A percentile compares a stretch with the other conserved stretches of the same genome.
Conservation (phyloP, 345 rosid genomes). For the Ceriops tagal region DNA sequence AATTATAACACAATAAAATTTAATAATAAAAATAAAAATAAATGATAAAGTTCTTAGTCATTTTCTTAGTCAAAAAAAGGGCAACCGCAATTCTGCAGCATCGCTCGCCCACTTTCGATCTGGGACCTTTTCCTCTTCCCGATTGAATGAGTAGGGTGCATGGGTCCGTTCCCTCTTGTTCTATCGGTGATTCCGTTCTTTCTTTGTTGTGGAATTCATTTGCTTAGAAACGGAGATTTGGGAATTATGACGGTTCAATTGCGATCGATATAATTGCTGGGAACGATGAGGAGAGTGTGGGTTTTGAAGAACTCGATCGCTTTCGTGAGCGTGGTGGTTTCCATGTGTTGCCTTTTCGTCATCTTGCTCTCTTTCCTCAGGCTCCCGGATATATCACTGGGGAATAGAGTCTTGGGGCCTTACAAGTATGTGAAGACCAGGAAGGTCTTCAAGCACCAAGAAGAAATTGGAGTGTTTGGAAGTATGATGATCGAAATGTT, state of each 20-base stretch:
- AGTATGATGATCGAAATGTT: conserved; percentile 80
- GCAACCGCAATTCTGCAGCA: too few relatives aligned
- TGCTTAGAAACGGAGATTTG: neutral
- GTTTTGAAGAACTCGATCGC: conserved; percentile 37
- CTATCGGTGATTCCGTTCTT: too few relatives aligned
- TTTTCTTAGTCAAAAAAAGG: too few relatives aligned
- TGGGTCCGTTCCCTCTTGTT: too few relatives aligned
- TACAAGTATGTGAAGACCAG: neutral
- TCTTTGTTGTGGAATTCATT: too few relatives aligned
- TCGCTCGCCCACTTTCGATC: too few relatives aligned
- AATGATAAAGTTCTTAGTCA: too few relatives aligned
- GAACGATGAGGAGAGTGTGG: conserved; percentile 40
- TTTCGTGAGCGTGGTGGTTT: conserved; percentile 40
- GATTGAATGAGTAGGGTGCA: too few relatives aligned
- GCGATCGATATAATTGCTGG: neutral
- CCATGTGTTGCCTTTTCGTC: conserved; percentile 41
- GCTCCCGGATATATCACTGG: conserved; percentile 48
- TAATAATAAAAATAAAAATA: too few relatives aligned
- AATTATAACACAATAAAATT: too few relatives aligned
- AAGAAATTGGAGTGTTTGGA: conserved; percentile 52
- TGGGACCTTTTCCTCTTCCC: too few relatives aligned
- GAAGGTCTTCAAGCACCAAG: conserved; percentile 13
- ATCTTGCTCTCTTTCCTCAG: conserved; percentile 39
- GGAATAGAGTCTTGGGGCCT: conserved; percentile 15
- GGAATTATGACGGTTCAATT: neutral